Conservation (phyloP, 73 alveolate genomes). For the Durusdinium trenchii region DNA sequence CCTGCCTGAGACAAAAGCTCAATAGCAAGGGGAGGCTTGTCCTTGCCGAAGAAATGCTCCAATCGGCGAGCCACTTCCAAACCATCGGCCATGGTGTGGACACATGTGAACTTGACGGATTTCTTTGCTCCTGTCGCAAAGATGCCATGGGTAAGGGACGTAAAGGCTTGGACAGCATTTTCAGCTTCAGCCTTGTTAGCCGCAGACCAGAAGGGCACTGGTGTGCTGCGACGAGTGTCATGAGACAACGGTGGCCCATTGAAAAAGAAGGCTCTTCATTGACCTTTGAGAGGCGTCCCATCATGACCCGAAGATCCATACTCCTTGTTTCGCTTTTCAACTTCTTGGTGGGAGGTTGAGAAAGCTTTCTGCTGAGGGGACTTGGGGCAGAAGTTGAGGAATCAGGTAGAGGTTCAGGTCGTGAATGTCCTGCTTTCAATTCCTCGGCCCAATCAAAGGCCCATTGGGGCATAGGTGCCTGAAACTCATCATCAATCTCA, state of each 20-base stretch:
- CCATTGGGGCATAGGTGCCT: neutral
- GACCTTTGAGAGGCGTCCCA: neutral
- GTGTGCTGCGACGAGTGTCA: neutral
- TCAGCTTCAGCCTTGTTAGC: neutral
- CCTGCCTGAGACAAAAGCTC: neutral
- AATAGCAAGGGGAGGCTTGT: neutral
- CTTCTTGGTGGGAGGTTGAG: neutral
- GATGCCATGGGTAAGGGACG: neutral
- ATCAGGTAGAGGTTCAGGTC: neutral
- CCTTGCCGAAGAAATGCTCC: neutral
- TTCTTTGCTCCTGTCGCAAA: neutral
- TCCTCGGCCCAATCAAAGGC: neutral
- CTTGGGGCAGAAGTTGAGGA: neutral
- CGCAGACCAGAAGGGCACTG: neutral
- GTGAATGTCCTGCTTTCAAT: neutral
- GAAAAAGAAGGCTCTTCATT: neutral
- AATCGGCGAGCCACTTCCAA: neutral
- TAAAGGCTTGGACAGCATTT: neutral
- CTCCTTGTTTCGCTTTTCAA: too few relatives aligned
- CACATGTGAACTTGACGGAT: neutral
- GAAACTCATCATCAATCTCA: too few relatives aligned
- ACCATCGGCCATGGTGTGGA: neutral
- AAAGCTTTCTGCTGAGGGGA: too few relatives aligned
- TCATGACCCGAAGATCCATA: too few relatives aligned
- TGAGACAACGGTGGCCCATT: neutral